Evolutionary conservation across 75 land plant genomes (phyloP).

Genomic region (Azolla pinnata): DNA sequence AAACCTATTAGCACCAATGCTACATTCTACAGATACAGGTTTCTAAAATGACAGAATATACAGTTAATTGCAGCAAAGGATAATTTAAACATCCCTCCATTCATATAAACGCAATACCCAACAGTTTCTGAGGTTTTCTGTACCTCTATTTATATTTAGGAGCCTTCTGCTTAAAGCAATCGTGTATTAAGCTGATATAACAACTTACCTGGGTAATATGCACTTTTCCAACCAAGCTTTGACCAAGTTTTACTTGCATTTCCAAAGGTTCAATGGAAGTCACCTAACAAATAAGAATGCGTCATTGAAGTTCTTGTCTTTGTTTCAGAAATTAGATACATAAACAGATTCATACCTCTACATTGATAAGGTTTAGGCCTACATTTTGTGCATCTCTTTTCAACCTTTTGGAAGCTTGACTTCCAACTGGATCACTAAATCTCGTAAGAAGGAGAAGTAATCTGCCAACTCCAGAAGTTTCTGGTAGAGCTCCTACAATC

Average conservation of each 20-base stretch:
- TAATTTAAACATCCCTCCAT: no score
- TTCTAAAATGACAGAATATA: no score
- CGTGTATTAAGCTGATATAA: background rate
- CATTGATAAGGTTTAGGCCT: background rate
- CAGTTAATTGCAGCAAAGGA: no score
- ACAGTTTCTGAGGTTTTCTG: no score
- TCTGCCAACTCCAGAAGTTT: conserved; percentile 44
- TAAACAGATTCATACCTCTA: background rate
- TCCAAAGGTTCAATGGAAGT: conserved; percentile 44
- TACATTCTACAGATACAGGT: no score
- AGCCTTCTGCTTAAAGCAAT: no score
- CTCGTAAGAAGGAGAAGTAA: conserved; percentile 57
- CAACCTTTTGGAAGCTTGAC: conserved; percentile 20
- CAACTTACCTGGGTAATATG: conserved; percentile 70
- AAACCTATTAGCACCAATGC: no score
- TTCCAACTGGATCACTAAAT: conserved; percentile 23
- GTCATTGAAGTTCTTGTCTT: no score
- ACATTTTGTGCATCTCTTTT: background rate
- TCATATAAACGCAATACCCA: no score
- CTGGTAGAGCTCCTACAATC: conserved; percentile 44
- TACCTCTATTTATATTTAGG: no score
- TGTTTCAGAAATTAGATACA: no score
- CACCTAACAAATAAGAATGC: conserved; percentile 13
- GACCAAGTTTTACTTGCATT: conserved; percentile 46
- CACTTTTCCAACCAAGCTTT: conserved; percentile 45